phyloP scores from a whole-genome alignment of 805 yeast species.

The Cyberlindnera xishuangbannaensis region DNA sequence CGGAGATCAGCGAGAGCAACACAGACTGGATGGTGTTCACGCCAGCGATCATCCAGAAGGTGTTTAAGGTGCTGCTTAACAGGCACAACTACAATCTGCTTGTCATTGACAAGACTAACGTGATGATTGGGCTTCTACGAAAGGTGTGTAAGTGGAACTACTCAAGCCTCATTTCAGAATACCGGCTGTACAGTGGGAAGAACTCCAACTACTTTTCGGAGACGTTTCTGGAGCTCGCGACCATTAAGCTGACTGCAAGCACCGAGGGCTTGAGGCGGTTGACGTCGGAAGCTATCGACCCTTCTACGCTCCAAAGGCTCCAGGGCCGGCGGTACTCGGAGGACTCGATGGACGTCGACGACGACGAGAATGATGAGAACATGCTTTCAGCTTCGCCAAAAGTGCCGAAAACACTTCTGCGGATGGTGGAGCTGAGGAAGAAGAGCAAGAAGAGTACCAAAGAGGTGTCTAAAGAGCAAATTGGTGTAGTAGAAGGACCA shows the following conservation, averaged over 20 bases:
- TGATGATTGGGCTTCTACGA: conserved; percentile 75
- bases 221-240: conserved; percentile 70
- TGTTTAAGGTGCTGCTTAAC: conserved; percentile 63
- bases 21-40: conserved; percentile 68
- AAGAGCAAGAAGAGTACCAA: conserved; percentile 27
- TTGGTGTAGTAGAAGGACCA: too few relatives aligned
- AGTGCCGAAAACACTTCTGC: conserved; percentile 54
- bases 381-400: conserved; percentile 59
- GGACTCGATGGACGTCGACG: conserved; percentile 19
- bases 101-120: conserved; percentile 72
- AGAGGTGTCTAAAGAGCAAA: too few relatives aligned
- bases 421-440: conserved; percentile 43
- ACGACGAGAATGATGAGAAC: conserved; percentile 20
- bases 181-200: conserved; percentile 67
- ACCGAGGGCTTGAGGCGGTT: conserved; percentile 9
- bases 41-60: conserved; percentile 54
- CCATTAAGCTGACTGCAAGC: conserved; percentile 37
- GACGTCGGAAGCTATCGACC: conserved; percentile 1
- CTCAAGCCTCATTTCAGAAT: conserved; percentile 79
- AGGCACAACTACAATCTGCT: conserved; percentile 58
- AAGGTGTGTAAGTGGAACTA: conserved; percentile 86
- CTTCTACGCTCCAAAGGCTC: background rate
- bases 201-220: conserved; percentile 77
- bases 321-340: conserved; percentile 7
- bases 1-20: conserved; percentile 20